Base-by-base conservation (phyloP, 2,329 filamentous ascomycete genomes). In the Neonectria hederae region DNA sequence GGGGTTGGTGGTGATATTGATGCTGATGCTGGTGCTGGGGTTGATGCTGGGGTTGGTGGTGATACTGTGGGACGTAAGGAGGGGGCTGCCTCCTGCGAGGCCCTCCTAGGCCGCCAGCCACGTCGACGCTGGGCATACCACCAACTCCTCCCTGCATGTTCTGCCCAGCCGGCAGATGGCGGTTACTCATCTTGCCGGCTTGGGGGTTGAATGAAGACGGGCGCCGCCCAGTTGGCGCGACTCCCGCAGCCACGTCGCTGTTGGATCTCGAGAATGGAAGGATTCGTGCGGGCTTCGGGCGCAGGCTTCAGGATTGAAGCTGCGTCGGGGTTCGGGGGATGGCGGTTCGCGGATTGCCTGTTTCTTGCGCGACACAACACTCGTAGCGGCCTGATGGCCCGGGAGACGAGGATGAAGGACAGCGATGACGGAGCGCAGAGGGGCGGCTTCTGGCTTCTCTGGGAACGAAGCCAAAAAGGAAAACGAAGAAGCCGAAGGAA, bases 81-180 rank as follows among this genome's bases (percentile, higher is more conserved):
- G 77, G 77, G 64, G 78, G 77, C 63, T 76, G 73, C 69, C 78
- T 74, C 74, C 78, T 68, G 60, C 80, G 78, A 69, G 80, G 79
- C 65, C 79, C 76, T 68, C 78, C 77, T 63, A 74, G 74, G 55
- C 75, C 76, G 51, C 75, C 71, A 61, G 70, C 66, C 76, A 78
- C 79, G 72, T 75, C 79, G 70, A 74, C 76, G 68, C 73, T 76
- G 55, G 70, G 66, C 66, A 75, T 75, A 67, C 73, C 75, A 65
- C 73, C 75, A 65, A 72, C 74, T 69, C 76, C 79, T 76, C 81
- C 82, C 75, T 82, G 84, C 82, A 87, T 84, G 79, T 84, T 84
- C 81, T 89, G 88, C 86, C 90, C 90, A 87, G 89, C 89, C 88
- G 89, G 88, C 89, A 91, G 88, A 90, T 90, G 89, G 86, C 84